Evolutionary conservation across 2,329 filamentous ascomycete genomes (phyloP).

Genomic region (Xylaria sp.): DNA sequence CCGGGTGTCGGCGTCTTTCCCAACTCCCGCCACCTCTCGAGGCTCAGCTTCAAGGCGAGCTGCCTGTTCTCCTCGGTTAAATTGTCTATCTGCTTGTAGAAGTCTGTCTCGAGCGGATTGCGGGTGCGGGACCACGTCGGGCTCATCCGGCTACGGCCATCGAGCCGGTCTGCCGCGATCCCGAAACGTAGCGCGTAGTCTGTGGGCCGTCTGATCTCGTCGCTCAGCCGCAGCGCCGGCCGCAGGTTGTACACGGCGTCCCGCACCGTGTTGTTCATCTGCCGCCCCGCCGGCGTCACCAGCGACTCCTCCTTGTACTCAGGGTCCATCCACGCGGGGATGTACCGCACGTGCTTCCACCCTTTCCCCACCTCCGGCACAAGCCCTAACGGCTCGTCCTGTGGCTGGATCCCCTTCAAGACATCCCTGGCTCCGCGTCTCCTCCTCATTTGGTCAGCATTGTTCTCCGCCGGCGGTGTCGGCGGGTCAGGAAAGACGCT

Average conservation of each 20-base stretch:
- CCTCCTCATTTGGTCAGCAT: too few species aligned
- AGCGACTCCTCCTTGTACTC: slow-evolving; percentile 28
- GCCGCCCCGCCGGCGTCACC: not conserved
- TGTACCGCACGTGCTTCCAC: slow-evolving; percentile 37
- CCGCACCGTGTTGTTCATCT: not conserved
- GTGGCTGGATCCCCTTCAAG: slow-evolving; percentile 18
- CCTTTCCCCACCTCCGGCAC: not conserved
- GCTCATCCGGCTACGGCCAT: slow-evolving; percentile 46
- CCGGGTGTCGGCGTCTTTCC: not conserved
- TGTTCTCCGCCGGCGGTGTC: not conserved
- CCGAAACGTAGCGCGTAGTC: slow-evolving; percentile 44
- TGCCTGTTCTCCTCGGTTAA: slow-evolving; percentile 28
- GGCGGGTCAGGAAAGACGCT: slow-evolving; percentile 2
- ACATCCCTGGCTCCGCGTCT: not conserved
- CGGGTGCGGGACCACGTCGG: slow-evolving; percentile 41
- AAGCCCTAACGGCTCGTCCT: not conserved
- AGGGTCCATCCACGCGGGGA: slow-evolving; percentile 44
- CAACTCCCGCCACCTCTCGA: not conserved
- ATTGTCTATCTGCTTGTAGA: slow-evolving; percentile 35
- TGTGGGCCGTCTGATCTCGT: slow-evolving; percentile 39
- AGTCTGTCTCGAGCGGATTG: slow-evolving; percentile 35
- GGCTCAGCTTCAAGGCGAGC: slow-evolving; percentile 12
- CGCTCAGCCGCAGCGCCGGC: slow-evolving; percentile 41
- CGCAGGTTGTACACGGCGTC: slow-evolving; percentile 30
- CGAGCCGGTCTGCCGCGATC: slow-evolving; percentile 39